Percentiles rank a stretch among this genome's conserved stretches.
Conservation (phyloP, 768 basidiomycete species). For the Fomitopsis serialis region DNA sequence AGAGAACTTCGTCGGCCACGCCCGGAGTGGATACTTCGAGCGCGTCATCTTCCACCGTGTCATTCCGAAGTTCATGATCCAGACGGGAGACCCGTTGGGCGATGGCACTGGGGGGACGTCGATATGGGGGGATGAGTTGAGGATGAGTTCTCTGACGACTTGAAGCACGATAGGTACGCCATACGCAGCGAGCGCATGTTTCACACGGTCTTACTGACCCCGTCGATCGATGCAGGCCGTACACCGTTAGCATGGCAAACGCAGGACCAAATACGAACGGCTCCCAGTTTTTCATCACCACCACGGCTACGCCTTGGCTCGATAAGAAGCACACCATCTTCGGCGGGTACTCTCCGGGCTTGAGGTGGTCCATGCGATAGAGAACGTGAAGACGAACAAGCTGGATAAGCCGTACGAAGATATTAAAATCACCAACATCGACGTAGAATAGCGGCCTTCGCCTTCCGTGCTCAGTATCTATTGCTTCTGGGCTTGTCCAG, state of each 20-base stretch:
- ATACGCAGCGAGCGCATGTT: constrained; percentile 1
- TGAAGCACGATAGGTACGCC: constrained; percentile 82
- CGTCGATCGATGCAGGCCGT: constrained; percentile 52
- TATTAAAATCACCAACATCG: constrained; percentile 83
- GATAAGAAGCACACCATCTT: constrained; percentile 93
- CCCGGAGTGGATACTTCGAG: constrained; percentile 87
- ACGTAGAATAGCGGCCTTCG: constrained; percentile 53
- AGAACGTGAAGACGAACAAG: constrained; percentile 84
- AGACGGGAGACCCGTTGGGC: constrained; percentile 92
- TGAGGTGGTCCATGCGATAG: constrained; percentile 88
- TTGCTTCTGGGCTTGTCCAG: neutral
- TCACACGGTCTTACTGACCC: neutral
- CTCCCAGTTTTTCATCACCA: constrained; percentile 98
- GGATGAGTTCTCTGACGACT: constrained; percentile 86
- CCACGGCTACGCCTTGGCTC: constrained; percentile 89
- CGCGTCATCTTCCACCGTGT: constrained; percentile 94
- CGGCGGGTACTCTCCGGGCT: constrained; percentile 84
- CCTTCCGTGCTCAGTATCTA: neutral
- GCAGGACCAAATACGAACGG: constrained; percentile 89
- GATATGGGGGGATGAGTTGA: constrained; percentile 87
- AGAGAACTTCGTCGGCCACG: constrained; percentile 95
- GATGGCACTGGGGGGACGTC: constrained; percentile 91
- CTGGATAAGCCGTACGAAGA: constrained; percentile 88
- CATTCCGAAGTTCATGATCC: constrained; percentile 98
- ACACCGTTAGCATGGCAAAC: constrained; percentile 94